Percentiles rank a stretch among this genome's conserved stretches.
Conservation (phyloP, 2,329 filamentous ascomycete genomes). For the Stagonosporopsis rhizophila region DNA sequence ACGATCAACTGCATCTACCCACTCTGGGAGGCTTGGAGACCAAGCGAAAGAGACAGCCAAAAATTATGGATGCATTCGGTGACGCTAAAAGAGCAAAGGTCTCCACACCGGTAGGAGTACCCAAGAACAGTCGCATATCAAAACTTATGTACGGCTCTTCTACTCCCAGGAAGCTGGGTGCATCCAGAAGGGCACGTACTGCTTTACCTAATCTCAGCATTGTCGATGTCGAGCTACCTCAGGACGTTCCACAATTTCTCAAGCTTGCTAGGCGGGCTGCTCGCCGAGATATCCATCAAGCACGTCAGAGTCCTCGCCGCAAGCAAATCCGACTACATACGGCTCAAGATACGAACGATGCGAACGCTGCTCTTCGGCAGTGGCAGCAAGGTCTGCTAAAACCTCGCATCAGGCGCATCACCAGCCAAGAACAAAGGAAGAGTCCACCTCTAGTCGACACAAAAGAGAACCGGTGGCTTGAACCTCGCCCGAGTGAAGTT, state of each 20-base stretch:
- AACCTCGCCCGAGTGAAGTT: background rate
- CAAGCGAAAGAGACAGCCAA: conserved; percentile 48
- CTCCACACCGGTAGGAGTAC: background rate
- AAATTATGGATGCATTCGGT: conserved; percentile 46
- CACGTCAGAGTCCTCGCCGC: conserved; percentile 58
- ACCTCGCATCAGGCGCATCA: conserved; percentile 19
- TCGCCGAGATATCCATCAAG: conserved; percentile 56
- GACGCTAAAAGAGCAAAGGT: conserved; percentile 27
- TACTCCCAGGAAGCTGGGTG: conserved; percentile 15
- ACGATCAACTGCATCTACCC: conserved; percentile 52
- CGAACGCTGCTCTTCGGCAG: conserved; percentile 55
- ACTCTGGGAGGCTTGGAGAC: conserved; percentile 28
- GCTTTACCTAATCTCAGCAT: conserved; percentile 55
- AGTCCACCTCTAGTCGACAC: conserved; percentile 29
- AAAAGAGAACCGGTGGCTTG: conserved; percentile 29
- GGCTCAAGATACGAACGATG: conserved; percentile 62
- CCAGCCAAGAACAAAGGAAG: background rate
- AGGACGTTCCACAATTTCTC: conserved; percentile 60
- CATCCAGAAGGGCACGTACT: conserved; percentile 21
- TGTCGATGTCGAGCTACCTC: conserved; percentile 56
- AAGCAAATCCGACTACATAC: conserved; percentile 63
- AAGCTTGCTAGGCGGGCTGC: conserved; percentile 62
- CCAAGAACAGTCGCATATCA: background rate
- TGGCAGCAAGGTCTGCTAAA: conserved; percentile 58
- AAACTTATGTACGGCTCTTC: background rate